phyloP scores from a whole-genome alignment of 2,329 filamentous ascomycete species.

The Teratosphaeria pseudoeucalypti region DNA sequence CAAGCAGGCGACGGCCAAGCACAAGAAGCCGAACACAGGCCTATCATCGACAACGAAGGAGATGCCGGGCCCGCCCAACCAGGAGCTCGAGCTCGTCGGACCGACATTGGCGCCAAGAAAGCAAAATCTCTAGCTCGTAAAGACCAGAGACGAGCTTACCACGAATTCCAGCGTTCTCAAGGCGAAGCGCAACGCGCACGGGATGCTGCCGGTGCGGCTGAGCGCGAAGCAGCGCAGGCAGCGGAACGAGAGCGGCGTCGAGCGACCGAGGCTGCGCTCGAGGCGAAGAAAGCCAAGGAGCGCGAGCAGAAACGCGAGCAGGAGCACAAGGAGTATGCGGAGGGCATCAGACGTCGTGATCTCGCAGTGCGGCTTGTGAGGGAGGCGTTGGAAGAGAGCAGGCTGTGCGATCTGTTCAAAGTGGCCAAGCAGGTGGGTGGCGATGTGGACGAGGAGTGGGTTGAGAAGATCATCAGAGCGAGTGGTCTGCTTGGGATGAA shows the following conservation, averaged over 20 bases:
- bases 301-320: conserved; percentile 29
- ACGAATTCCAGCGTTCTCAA: conserved; percentile 40
- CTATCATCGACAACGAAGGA: conserved; percentile 1
- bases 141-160: conserved; percentile 35
- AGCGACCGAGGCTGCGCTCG: conserved; percentile 33
- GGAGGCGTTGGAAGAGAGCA: conserved; percentile 19
- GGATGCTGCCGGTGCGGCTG: conserved; percentile 34
- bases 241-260: conserved; percentile 32
- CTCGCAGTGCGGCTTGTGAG: conserved; percentile 23
- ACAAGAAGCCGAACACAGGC: conserved; percentile 2
- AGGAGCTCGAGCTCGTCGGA: conserved; percentile 3
- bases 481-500: conserved; percentile 26
- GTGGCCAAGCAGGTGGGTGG: conserved; percentile 33
- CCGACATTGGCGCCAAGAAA: conserved; percentile 38
- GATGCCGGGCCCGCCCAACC: conserved; percentile 27
- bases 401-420: conserved; percentile 28
- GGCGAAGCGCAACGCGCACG: conserved; percentile 35
- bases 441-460: conserved; percentile 30
- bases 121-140: conserved; percentile 37
- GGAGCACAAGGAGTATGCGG: conserved; percentile 28
- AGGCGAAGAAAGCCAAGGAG: conserved; percentile 30
- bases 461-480: conserved; percentile 34
- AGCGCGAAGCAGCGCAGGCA: conserved; percentile 33
- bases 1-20: not conserved
- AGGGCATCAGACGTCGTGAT: conserved; percentile 27